phyloP scores from a whole-genome alignment of 768 basidiomycete species.

The Kockovaella imperatae region DNA sequence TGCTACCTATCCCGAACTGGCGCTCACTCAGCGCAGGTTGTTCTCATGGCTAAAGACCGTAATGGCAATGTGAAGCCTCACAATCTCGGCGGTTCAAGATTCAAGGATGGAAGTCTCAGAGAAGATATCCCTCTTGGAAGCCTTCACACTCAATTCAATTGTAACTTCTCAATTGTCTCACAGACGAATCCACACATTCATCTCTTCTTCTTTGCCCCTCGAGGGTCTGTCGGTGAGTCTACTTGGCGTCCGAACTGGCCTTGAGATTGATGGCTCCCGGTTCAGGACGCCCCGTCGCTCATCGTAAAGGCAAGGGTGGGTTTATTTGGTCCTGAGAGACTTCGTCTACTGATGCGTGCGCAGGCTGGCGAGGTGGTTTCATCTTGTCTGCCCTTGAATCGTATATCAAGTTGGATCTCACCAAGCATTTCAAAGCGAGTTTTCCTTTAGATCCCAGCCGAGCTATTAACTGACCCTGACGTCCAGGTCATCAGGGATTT shows the following conservation, averaged over 20 bases:
- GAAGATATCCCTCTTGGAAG: constrained; percentile 93
- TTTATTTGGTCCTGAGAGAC: constrained; percentile 46
- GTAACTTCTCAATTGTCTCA: constrained; percentile 86
- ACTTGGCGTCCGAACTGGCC: constrained; percentile 12
- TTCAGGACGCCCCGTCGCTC: constrained; percentile 82
- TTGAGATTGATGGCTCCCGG: constrained; percentile 58
- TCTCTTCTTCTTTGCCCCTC: constrained; percentile 82
- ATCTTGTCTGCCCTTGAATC: constrained; percentile 85
- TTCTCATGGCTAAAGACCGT: constrained; percentile 81
- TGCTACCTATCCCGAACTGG: constrained; percentile 2
- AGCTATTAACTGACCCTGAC: constrained; percentile 1
- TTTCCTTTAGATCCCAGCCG: background rate
- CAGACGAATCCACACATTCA: constrained; percentile 83
- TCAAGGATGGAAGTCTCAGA: constrained; percentile 84
- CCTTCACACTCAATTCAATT: constrained; percentile 51
- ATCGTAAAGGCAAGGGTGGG: constrained; percentile 69
- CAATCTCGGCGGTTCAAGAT: constrained; percentile 82
- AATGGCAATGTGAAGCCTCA: constrained; percentile 76
- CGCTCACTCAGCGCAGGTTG: too few species aligned
- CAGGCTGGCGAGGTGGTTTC: constrained; percentile 91
- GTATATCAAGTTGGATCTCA: constrained; percentile 87
- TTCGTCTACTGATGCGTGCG: background rate
- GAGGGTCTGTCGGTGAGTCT: constrained; percentile 38
- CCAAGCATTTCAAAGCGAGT: constrained; percentile 83
- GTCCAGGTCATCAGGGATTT: constrained; percentile 79